Evolutionary conservation across 2,329 filamentous ascomycete species (phyloP), one percentile per base, ranked within the genome.

Genomic region (Penicillium freii): DNA sequence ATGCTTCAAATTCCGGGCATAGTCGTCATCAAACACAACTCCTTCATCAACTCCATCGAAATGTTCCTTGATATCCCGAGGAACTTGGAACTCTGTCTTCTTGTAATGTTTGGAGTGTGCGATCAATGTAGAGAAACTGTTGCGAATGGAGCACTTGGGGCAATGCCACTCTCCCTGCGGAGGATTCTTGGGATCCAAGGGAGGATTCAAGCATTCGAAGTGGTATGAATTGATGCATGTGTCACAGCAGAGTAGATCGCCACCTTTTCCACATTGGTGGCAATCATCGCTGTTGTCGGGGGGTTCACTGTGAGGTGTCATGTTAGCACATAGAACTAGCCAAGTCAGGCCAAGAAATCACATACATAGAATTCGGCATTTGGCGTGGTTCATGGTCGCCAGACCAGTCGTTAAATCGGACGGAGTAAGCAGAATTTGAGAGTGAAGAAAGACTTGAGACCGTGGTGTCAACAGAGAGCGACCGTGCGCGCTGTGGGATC

Each of bases 241-340:
- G 77, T 97, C 94, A 75, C 94, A 99, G 77, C 92, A 97, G 63
- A 97, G 83, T 62, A 99, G 84, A 66, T 91, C 86, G 56, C 93
- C 93, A 64, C 86, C 89, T 62, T 89, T 89, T 69, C 88, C 86
- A 77, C 94, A 99, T 45, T 91, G 86, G 60, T 88, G 88, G 78
- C 93, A 99, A 70, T 89, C 88, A 73, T 97, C 93, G 73, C 94
- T 91, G 74, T 96, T 96, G 61, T 96, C 88, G 65, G 63, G 52
- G 7, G 61, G 59, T 38, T 70, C 63, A 49, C 66, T 68, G 55
- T 44, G 54, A 34, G 21, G 43, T 11, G 10, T 46, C 54, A 56
- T 51, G 53, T 68, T 57, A 69, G 66, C 51, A 44, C 15, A 6
- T 50, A 34, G 50, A 46, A 27, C 42, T 17, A 4, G 38, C 33